Evolutionary conservation across 2,329 filamentous ascomycete species (phyloP), one percentile per base, ranked within the genome.

Genomic region (Bisporella sp.): DNA sequence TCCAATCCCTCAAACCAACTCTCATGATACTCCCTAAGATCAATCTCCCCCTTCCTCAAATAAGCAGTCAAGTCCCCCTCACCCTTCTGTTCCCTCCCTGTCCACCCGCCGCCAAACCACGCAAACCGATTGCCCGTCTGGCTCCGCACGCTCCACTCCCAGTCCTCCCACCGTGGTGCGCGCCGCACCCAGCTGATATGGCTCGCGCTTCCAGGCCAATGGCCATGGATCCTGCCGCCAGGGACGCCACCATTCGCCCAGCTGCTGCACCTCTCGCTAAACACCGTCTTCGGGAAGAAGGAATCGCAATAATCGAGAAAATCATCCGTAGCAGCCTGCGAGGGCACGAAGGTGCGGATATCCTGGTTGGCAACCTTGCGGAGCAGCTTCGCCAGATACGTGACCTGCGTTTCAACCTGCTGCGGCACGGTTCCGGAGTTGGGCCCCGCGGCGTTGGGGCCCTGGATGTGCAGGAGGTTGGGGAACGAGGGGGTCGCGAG

Each of bases 181-280:
- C 62, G 68, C 29, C 80, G 71, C 6, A 84, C 71, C 11, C 78
- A 72, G 2, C 81, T 82, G 32, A 81, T 68, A 57, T 85, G 81
- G 0, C 76, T 71, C 1, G 82, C 82, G 56, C 80, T 85, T 0
- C 84, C 84, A 0, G 85, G 85, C 78, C 84, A 89, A 5, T 86
- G 62, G 0, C 83, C 84, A 54, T 86, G 81, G 29, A 89, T 81
- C 4, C 82, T 70, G 0, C 73, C 76, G 0, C 83, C 84, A 0
- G 82, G 76, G 5, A 68, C 68, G 0, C 80, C 81, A 9, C 84
- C 81, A 53, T 89, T 89, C 52, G 85, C 85, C 85, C 85, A 89
- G 0, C 79, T 84, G 40, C 77, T 81, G 63, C 85, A 89, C 50
- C 79, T 77, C 47, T 84, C 79, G 0, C 74, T 72, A 50, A 84